These are phyloP conservation scores for Argentina anserina DNA, from an alignment of 306 rosid genomes.

Conservation along the genomic window DNA sequence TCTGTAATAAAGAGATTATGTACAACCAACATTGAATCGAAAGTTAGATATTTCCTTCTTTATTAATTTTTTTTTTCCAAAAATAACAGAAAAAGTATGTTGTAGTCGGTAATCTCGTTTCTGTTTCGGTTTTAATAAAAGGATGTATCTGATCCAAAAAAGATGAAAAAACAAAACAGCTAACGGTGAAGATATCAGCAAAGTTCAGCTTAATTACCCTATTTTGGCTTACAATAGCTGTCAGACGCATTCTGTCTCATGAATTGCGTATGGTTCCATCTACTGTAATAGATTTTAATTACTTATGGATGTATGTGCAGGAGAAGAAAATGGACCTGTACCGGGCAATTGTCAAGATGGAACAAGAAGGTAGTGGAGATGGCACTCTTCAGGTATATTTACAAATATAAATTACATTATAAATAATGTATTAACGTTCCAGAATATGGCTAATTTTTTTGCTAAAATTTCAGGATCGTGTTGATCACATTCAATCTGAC, in stretches of 20 bases:
- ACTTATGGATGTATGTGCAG: slow-evolving; percentile 33
- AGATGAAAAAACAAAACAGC: background rate
- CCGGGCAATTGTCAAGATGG: slow-evolving; percentile 80
- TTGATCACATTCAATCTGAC: slow-evolving; percentile 61
- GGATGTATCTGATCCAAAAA: background rate
- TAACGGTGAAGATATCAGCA: background rate
- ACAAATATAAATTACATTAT: slow-evolving; percentile 8
- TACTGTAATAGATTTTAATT: background rate
- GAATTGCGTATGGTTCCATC: background rate
- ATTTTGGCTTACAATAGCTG: background rate
- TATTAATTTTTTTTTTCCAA: background rate
- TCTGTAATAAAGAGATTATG: background rate
- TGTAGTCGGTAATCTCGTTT: too few species aligned
- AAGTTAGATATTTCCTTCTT: background rate
- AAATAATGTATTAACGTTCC: slow-evolving; percentile 12
- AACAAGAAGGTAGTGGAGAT: slow-evolving; percentile 59
- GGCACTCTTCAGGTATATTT: slow-evolving; percentile 64
- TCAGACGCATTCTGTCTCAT: background rate
- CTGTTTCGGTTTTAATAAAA: background rate
- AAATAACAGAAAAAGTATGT: too few species aligned
- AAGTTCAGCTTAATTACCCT: background rate
- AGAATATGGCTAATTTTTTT: slow-evolving; percentile 26
- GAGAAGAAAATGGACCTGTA: slow-evolving; percentile 94
- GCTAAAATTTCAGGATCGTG: slow-evolving; percentile 60
- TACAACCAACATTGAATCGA: background rate